phyloP scores from a whole-genome alignment of 805 yeast genomes.

The Saccharomyces kudriavzevii region DNA sequence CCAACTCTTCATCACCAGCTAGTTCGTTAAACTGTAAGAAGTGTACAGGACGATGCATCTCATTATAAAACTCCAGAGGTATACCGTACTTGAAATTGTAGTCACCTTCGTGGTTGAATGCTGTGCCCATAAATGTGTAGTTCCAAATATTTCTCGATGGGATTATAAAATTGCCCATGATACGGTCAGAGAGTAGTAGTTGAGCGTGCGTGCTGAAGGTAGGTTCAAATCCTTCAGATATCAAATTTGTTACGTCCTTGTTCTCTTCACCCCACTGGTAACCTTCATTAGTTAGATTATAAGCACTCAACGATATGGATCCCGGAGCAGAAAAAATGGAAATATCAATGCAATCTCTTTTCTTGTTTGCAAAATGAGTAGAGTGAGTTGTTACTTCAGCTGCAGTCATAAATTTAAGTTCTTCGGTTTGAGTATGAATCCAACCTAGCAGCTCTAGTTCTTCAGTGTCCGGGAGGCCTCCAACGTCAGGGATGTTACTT shows the following conservation, averaged over 20 bases:
- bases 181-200: conserved; percentile 61
- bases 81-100: conserved; percentile 64
- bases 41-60: conserved; percentile 81
- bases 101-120: conserved; percentile 57
- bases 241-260: conserved; percentile 43
- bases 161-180: conserved; percentile 75
- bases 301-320: conserved; percentile 68
- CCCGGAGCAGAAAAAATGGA: conserved; percentile 75
- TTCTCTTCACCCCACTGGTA: conserved; percentile 68
- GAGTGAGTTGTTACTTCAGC: conserved; percentile 59
- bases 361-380: conserved; percentile 31
- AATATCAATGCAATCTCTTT: conserved; percentile 43
- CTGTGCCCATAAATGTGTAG: conserved; percentile 77
- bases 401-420: conserved; percentile 54
- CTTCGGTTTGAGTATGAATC: conserved; percentile 84
- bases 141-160: conserved; percentile 88
- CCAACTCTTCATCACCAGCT: conserved; percentile 46
- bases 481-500: conserved; percentile 31
- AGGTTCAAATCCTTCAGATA: conserved; percentile 62
- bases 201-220: conserved; percentile 57
- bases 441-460: conserved; percentile 79
- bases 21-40: conserved; percentile 66
- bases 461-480: conserved; percentile 32
- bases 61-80: conserved; percentile 79
- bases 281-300: conserved; percentile 54